A percentile compares a stretch with the other conserved stretches of the same genome.
Conservation (phyloP, 2,329 filamentous ascomycete genomes). For the Pyrenochaeta sp. region DNA sequence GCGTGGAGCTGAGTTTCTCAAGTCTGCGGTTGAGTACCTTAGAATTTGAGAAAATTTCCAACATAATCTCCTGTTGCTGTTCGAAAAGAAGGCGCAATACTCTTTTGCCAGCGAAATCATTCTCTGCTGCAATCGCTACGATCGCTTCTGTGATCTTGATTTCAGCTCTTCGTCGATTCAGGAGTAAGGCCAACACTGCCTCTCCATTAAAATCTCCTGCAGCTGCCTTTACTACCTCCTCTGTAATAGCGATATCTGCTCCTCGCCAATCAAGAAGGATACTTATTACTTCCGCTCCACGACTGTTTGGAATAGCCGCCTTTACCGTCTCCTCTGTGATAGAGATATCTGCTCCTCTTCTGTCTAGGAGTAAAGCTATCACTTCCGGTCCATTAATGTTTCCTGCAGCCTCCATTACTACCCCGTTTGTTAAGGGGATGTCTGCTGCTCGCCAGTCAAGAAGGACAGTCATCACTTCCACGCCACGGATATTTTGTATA, state of each 20-base stretch:
- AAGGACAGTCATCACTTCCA: too few relatives aligned
- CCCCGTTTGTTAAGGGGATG: slow-evolving; percentile 10
- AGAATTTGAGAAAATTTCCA: too few relatives aligned
- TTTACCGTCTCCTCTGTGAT: slow-evolving; percentile 10
- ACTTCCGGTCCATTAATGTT: slow-evolving; percentile 11
- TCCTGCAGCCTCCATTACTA: slow-evolving; percentile 1
- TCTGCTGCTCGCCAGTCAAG: too few relatives aligned
- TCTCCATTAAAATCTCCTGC: slow-evolving; percentile 7
- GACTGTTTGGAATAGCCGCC: background rate
- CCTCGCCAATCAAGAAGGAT: slow-evolving; percentile 15
- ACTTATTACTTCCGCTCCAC: slow-evolving; percentile 10
- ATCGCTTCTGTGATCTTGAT: slow-evolving; percentile 11
- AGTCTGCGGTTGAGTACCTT: too few relatives aligned
- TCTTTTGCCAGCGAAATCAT: too few relatives aligned
- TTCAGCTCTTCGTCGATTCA: slow-evolving; percentile 6
- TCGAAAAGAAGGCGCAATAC: too few relatives aligned
- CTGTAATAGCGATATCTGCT: slow-evolving; percentile 6
- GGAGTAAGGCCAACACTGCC: slow-evolving; percentile 13
- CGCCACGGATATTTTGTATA: too few relatives aligned
- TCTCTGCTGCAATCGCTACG: background rate
- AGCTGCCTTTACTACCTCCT: slow-evolving; percentile 9
- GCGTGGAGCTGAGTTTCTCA: too few relatives aligned
- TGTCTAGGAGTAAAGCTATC: slow-evolving; percentile 14
- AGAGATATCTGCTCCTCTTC: slow-evolving; percentile 3
- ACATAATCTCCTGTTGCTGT: too few relatives aligned